These are phyloP conservation scores for Pseudogymnoascus pannorum DNA, from an alignment of 2,329 filamentous ascomycete genomes.

Conservation along the genomic window DNA sequence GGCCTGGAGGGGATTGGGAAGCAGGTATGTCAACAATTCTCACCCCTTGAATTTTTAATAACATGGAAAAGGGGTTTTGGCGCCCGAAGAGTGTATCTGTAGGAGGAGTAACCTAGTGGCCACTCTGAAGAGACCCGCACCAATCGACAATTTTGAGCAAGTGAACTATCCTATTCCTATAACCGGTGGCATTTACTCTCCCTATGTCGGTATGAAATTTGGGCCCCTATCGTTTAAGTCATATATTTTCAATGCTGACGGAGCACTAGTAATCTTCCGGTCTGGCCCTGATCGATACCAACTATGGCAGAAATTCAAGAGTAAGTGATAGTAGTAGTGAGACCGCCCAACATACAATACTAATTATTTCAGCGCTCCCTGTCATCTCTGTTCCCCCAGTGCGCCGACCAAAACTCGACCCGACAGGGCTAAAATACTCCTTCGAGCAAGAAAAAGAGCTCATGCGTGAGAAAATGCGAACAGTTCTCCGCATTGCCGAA, in stretches of 20 bases:
- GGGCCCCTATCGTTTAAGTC: not conserved
- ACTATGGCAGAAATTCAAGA: slow-evolving; percentile 43
- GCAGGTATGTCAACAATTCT: slow-evolving; percentile 36
- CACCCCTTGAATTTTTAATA: not conserved
- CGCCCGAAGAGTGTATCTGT: slow-evolving; percentile 66
- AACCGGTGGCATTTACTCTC: slow-evolving; percentile 62
- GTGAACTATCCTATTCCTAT: slow-evolving; percentile 65
- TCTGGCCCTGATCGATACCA: slow-evolving; percentile 58
- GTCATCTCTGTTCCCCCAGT: slow-evolving; percentile 69
- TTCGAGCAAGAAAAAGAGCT: slow-evolving; percentile 65
- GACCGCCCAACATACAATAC: not conserved
- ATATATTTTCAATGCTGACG: not conserved
- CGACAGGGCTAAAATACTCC: slow-evolving; percentile 59
- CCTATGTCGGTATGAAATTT: slow-evolving; percentile 49
- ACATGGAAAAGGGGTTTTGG: slow-evolving; percentile 41
- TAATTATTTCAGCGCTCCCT: slow-evolving; percentile 41
- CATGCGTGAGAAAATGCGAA: slow-evolving; percentile 65
- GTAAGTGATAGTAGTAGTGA: slow-evolving; percentile 14
- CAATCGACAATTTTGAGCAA: slow-evolving; percentile 35
- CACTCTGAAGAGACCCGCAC: slow-evolving; percentile 55
- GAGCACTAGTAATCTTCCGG: slow-evolving; percentile 55
- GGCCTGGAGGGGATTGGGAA: slow-evolving; percentile 75
- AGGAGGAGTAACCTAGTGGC: slow-evolving; percentile 67
- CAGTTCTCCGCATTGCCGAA: slow-evolving; percentile 62
- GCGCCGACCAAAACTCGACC: slow-evolving; percentile 65